Evolutionary conservation across 345 rosid species (phyloP), one percentile per base, ranked within the genome.

Genomic region (Gossypium thurberi): DNA sequence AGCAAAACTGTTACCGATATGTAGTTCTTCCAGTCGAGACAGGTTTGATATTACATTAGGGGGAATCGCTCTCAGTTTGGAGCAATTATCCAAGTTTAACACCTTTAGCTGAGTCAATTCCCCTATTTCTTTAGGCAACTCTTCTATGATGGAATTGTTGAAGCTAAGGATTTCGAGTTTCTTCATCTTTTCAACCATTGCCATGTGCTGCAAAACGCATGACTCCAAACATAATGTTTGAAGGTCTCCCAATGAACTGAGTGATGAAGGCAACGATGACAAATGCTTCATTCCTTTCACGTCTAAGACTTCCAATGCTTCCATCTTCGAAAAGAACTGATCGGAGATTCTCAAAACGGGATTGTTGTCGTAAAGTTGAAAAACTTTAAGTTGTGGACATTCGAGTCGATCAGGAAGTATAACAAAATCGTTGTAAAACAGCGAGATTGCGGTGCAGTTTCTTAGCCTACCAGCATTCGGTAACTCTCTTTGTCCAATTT

Each of bases 81-180:
- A 2, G 61, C 82, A 80, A 28, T 62, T 37, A n/a, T 58, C 74
- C 81, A 85, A 60, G 67, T 76, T 76, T n/a, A 82, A 71, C 18
- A 68, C 13, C 51, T 26, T 78, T 13, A 82, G 76, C 23, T 46
- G 50, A 13, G 56, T 66, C 57, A 83, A 23, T n/a, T 69, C 57
- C 28, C 60, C 78, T 1, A 83, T 46, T 26, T 65, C 82, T 42
- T 23, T 14, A 0, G 86, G 83, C 46, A 81, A 25, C 48, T 64
- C 37, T 8, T 9, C 23, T 57, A 85, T 75, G 0, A 50, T 5
- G 26, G 84, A 85, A 0, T 28, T 58, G 1, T 0, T 0, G 17
- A 83, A 57, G 26, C 77, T 85, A 26, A 85, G 85, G 21, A 83
- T 58, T 47, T 78, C 81, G 2, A 79, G 48, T 33, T 71, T 75